phyloP scores from a whole-genome alignment of 2,329 filamentous ascomycete species.

The Xylogone sp. region DNA sequence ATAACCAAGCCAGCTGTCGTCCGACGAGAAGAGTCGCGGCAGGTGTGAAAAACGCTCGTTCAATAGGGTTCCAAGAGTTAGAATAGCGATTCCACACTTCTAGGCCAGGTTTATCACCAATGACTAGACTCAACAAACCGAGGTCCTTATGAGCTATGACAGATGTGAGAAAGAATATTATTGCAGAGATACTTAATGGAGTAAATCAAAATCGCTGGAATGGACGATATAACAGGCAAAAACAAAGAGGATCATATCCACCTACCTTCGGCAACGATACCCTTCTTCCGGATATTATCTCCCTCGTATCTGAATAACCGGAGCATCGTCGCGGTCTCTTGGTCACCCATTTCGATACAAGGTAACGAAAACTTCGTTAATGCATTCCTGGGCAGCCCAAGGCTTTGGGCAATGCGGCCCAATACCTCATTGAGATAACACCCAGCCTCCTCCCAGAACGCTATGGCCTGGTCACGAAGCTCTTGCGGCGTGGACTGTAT shows the following conservation, averaged over 20 bases:
- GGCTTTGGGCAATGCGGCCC: constrained; percentile 15
- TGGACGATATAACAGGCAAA: neutral
- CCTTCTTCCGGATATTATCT: constrained; percentile 7
- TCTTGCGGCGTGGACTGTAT: constrained; percentile 12
- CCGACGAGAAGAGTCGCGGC: constrained; percentile 18
- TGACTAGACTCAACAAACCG: constrained; percentile 21
- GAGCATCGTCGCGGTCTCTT: constrained; percentile 20
- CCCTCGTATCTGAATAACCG: constrained; percentile 23
- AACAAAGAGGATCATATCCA: neutral
- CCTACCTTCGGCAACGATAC: constrained; percentile 22
- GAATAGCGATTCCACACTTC: constrained; percentile 17
- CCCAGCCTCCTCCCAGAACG: constrained; percentile 17
- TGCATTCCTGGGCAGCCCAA: constrained; percentile 15
- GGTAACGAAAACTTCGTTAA: constrained; percentile 19
- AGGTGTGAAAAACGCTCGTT: constrained; percentile 12
- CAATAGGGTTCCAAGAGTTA: constrained; percentile 16
- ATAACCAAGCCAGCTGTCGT: constrained; percentile 18
- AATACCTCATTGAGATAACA: constrained; percentile 14
- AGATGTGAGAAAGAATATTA: neutral
- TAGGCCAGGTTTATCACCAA: constrained; percentile 22
- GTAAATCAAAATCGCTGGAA: too few species aligned
- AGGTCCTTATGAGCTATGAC: constrained; percentile 19
- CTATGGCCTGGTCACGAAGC: constrained; percentile 12
- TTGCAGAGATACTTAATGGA: too few species aligned
- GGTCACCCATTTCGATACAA: constrained; percentile 9